Conservation (phyloP, 2,329 filamentous ascomycete species). For the Paecilomyces dactylethromorphus region DNA sequence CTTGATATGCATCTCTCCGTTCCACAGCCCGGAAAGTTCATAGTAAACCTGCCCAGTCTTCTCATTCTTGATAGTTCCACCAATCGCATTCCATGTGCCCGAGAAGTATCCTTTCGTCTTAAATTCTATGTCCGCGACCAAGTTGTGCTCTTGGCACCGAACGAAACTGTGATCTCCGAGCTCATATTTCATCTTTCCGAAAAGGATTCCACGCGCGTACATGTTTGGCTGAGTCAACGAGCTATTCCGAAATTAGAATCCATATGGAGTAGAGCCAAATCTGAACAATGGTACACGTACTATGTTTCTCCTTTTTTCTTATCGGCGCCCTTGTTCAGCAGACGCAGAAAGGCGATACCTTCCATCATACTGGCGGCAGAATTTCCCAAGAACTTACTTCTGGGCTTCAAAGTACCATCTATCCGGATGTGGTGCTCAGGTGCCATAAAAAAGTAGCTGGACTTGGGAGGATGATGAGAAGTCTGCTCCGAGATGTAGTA, state of each 20-base stretch:
- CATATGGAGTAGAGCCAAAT: constrained; percentile 5
- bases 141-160: constrained; percentile 77
- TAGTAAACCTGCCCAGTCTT: constrained; percentile 80
- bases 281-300: constrained; percentile 47
- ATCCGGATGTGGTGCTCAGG: constrained; percentile 91
- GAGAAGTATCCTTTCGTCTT: constrained; percentile 98
- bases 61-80: constrained; percentile 82
- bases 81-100: constrained; percentile 93
- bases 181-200: constrained; percentile 99
- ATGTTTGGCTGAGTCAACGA: constrained; percentile 97
- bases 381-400: constrained; percentile 92
- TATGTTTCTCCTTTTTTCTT: constrained; percentile 70
- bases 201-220: constrained; percentile 94
- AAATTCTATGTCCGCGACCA: constrained; percentile 91
- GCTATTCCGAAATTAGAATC: constrained; percentile 39
- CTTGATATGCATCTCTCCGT: constrained; percentile 89
- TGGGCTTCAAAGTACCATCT: constrained; percentile 88
- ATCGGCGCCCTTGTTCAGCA: constrained; percentile 69
- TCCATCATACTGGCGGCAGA: constrained; percentile 98
- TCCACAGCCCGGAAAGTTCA: constrained; percentile 90
- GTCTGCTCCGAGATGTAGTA: constrained; percentile 98
- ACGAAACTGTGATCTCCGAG: constrained; percentile 94
- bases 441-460: constrained; percentile 98
- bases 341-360: constrained; percentile 77
- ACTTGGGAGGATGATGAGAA: constrained; percentile 96